phyloP scores from a whole-genome alignment of 2,329 filamentous ascomycete species.

The Hymenotorrendiella dingleyae region DNA sequence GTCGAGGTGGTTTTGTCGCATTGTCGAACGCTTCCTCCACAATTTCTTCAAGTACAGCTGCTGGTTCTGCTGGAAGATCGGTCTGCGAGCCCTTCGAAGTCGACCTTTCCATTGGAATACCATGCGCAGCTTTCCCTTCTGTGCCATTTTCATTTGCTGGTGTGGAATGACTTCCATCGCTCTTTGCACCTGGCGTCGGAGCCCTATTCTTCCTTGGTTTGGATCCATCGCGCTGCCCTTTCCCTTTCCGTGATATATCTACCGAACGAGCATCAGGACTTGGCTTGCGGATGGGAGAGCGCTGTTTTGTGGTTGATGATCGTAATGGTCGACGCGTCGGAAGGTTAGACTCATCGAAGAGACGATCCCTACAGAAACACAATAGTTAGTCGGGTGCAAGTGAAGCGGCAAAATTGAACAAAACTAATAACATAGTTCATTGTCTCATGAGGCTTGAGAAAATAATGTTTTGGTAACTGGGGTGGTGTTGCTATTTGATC shows the following conservation, averaged over 20 bases:
- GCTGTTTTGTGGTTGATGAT: slow-evolving; percentile 39
- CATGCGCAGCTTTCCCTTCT: slow-evolving; percentile 8
- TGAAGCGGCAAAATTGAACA: too few relatives aligned
- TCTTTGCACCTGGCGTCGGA: slow-evolving; percentile 19
- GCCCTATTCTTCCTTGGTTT: slow-evolving; percentile 23
- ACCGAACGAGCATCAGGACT: slow-evolving; percentile 16
- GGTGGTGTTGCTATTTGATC: too few relatives aligned
- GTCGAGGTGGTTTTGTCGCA: slow-evolving; percentile 13
- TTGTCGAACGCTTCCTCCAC: slow-evolving; percentile 21
- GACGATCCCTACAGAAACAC: slow-evolving; percentile 39
- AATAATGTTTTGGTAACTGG: too few relatives aligned
- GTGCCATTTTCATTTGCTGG: slow-evolving; percentile 11
- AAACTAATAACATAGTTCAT: too few relatives aligned
- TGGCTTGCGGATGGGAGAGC: slow-evolving; percentile 26
- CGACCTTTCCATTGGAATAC: slow-evolving; percentile 19
- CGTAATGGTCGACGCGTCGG: slow-evolving; percentile 42
- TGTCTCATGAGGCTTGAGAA: too few relatives aligned
- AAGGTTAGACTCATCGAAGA: slow-evolving; percentile 47
- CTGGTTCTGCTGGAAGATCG: slow-evolving; percentile 21
- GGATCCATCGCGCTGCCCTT: slow-evolving; percentile 22
- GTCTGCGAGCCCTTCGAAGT: slow-evolving; percentile 29
- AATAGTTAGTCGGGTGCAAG: too few relatives aligned
- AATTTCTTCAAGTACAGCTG: slow-evolving; percentile 19
- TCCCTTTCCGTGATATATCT: slow-evolving; percentile 19
- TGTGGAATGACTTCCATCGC: slow-evolving; percentile 14